Evolutionary conservation across 768 basidiomycete genomes (phyloP).

Genomic region (Leccinum pellstonianum): DNA sequence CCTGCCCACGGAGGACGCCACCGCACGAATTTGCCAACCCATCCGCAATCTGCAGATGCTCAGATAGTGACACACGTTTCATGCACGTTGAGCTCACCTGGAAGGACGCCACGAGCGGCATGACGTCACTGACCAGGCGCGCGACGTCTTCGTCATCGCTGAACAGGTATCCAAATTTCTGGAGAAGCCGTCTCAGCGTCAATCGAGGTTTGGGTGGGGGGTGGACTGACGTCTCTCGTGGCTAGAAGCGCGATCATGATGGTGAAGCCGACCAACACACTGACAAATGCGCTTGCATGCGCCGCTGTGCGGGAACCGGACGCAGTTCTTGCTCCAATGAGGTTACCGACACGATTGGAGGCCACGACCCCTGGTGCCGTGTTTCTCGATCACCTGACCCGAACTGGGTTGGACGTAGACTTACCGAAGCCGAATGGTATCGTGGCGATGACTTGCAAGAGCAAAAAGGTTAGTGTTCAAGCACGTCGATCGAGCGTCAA

Average conservation of each 20-base stretch:
- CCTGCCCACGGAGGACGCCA: slow-evolving; percentile 49
- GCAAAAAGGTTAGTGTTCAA: background rate
- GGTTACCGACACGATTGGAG: slow-evolving; percentile 70
- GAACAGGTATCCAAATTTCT: slow-evolving; percentile 66
- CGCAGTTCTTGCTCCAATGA: slow-evolving; percentile 59
- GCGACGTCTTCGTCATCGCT: slow-evolving; percentile 61
- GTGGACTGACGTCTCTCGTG: slow-evolving; percentile 50
- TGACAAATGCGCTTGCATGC: slow-evolving; percentile 62
- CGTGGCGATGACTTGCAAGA: slow-evolving; percentile 57
- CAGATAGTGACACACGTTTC: background rate
- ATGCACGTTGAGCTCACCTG: slow-evolving; percentile 33
- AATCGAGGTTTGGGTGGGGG: background rate
- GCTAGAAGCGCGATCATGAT: slow-evolving; percentile 62
- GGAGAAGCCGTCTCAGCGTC: background rate
- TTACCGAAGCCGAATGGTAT: slow-evolving; percentile 71
- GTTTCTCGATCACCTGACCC: background rate
- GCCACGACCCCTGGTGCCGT: slow-evolving; percentile 56
- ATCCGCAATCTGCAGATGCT: slow-evolving; percentile 42
- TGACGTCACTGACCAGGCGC: slow-evolving; percentile 45
- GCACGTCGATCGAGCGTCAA: background rate
- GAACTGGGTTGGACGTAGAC: background rate
- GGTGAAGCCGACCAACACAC: slow-evolving; percentile 53
- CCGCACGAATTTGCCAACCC: slow-evolving; percentile 53
- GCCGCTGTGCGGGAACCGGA: slow-evolving; percentile 54
- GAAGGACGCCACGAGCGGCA: slow-evolving; percentile 56